A percentile compares a stretch with the other conserved stretches of the same genome.
Evolutionary conservation across 2,329 filamentous ascomycete genomes (phyloP).

Genomic region (Fusarium oxysporum): DNA sequence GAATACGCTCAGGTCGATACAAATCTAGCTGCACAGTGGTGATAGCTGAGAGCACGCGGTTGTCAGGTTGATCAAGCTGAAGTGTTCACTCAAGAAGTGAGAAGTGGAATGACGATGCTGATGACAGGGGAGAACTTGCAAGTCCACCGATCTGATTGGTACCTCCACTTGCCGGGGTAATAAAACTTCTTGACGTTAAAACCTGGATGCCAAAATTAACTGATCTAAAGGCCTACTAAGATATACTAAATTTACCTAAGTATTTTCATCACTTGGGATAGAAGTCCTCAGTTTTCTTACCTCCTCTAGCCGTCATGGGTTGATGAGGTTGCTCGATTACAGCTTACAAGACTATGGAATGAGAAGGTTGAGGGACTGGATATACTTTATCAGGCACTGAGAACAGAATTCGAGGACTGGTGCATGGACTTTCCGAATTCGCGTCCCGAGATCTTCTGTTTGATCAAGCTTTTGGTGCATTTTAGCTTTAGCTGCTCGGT

Average conservation of each 20-base stretch:
- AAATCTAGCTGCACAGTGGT: neutral
- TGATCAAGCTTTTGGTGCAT: neutral
- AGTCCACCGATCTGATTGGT: conserved; percentile 20
- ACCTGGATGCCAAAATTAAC: neutral
- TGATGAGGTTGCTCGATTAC: neutral
- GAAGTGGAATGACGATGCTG: conserved; percentile 28
- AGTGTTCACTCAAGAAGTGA: conserved; percentile 9
- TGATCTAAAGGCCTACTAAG: neutral
- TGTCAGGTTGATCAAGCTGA: neutral
- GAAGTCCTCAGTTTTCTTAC: neutral
- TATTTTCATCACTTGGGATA: neutral
- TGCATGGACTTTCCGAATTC: neutral
- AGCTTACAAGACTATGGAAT: neutral
- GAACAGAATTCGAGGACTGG: neutral
- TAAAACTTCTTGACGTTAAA: neutral
- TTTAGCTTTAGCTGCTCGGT: neutral
- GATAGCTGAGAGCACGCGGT: neutral
- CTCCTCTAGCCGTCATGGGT: neutral
- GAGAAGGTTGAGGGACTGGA: neutral
- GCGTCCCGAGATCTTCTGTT: neutral
- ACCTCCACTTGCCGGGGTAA: conserved; percentile 29
- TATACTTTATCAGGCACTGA: neutral
- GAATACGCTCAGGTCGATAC: neutral
- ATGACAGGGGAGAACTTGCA: conserved; percentile 14
- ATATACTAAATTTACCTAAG: neutral